These are phyloP conservation scores for Fraxinus nigra DNA, from an alignment of 305 asterid species.

Conservation along the genomic window DNA sequence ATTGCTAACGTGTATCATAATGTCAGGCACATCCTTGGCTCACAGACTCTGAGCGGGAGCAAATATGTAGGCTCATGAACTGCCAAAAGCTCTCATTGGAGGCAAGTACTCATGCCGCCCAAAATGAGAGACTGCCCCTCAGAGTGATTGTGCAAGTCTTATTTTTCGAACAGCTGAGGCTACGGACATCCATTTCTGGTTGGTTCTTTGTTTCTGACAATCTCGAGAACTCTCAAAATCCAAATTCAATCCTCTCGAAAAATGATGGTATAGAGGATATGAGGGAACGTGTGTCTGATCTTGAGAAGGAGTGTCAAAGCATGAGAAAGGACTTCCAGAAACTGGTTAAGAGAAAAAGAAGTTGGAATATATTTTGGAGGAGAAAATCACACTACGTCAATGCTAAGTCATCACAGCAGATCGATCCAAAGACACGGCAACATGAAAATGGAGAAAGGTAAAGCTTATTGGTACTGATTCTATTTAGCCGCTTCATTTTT, in stretches of 20 bases:
- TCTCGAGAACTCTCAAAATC: conserved; percentile 56
- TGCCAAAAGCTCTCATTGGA: conserved; percentile 88
- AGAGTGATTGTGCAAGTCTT: conserved; percentile 82
- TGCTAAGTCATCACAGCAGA: conserved; percentile 30
- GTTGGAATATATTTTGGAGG: conserved; percentile 82
- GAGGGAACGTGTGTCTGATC: conserved; percentile 69
- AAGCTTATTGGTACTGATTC: background rate
- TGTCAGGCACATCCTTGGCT: conserved; percentile 91
- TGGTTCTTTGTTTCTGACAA: conserved; percentile 83
- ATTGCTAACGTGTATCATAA: background rate
- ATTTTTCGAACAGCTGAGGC: conserved; percentile 86
- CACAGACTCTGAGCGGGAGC: conserved; percentile 70
- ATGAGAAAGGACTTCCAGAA: conserved; percentile 74
- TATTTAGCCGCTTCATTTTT: background rate
- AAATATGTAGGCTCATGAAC: conserved; percentile 78
- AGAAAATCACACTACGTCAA: conserved; percentile 38
- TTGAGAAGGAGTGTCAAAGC: conserved; percentile 79
- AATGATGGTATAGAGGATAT: conserved; percentile 46
- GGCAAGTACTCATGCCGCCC: conserved; percentile 93
- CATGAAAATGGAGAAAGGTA: conserved; percentile 8
- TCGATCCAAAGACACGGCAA: background rate
- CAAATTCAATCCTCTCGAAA: conserved; percentile 39
- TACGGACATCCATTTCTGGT: conserved; percentile 81
- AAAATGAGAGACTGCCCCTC: conserved; percentile 86
- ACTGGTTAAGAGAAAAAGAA: conserved; percentile 50